Percentiles rank a stretch among this genome's conserved stretches.
Conservation (phyloP, 2,329 filamentous ascomycete genomes). For the Dactylellina cionopaga region DNA sequence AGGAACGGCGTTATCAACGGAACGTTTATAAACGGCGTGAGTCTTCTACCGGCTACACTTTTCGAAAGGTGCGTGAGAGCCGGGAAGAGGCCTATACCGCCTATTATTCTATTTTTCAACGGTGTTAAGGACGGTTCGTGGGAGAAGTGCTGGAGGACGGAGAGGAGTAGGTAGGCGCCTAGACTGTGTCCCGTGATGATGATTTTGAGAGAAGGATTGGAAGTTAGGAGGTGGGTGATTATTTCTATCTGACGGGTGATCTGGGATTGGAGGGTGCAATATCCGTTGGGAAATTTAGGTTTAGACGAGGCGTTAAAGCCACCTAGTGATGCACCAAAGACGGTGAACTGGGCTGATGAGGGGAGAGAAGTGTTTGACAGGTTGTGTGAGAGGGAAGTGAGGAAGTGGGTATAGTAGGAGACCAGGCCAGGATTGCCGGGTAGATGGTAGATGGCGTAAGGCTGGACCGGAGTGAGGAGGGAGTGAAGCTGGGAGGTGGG, state of each 20-base stretch:
- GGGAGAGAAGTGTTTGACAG: constrained; percentile 31
- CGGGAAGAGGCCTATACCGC: constrained; percentile 75
- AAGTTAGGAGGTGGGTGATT: constrained; percentile 30
- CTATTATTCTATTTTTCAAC: constrained; percentile 60
- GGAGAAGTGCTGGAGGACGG: constrained; percentile 67
- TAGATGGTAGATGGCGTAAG: constrained; percentile 74
- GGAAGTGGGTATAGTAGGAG: constrained; percentile 76
- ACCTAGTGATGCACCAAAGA: constrained; percentile 37
- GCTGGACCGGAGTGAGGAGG: constrained; percentile 14
- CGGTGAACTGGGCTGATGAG: constrained; percentile 24
- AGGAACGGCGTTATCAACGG: constrained; percentile 17
- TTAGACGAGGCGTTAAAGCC: constrained; percentile 30
- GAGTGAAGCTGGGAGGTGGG: constrained; percentile 39
- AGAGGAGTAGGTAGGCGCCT: constrained; percentile 76
- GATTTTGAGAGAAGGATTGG: constrained; percentile 32
- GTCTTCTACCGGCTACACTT: constrained; percentile 69
- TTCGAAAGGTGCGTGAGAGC: constrained; percentile 75
- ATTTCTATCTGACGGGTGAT: constrained; percentile 36
- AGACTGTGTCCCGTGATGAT: constrained; percentile 78
- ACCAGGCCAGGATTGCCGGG: constrained; percentile 82
- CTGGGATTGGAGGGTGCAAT: constrained; percentile 29
- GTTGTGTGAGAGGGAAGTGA: constrained; percentile 66
- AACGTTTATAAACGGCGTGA: constrained; percentile 58
- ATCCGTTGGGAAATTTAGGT: not conserved
- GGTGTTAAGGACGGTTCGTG: not conserved